Percentiles rank a stretch among this genome's conserved stretches.
phyloP scores from a whole-genome alignment of 2,329 filamentous ascomycete genomes.

The Conoideocrella luteorostrata region DNA sequence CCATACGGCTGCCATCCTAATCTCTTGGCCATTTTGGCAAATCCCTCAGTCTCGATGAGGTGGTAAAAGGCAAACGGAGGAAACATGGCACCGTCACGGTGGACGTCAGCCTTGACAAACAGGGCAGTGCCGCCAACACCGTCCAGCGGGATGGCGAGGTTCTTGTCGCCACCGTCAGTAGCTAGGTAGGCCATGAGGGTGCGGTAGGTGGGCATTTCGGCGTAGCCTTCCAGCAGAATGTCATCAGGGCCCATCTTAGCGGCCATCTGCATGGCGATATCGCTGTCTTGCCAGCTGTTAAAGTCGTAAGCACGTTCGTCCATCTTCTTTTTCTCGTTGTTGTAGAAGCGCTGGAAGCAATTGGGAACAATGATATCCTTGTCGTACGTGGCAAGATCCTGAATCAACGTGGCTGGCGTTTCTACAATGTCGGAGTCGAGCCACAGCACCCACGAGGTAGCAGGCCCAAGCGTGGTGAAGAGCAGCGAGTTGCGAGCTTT shows the following conservation, averaged over 20 bases:
- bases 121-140: slow-evolving; percentile 91
- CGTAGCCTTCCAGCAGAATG: slow-evolving; percentile 87
- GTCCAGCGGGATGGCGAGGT: slow-evolving; percentile 69
- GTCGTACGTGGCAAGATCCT: slow-evolving; percentile 82
- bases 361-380: slow-evolving; percentile 92
- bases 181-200: slow-evolving; percentile 83
- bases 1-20: slow-evolving; percentile 81
- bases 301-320: slow-evolving; percentile 86
- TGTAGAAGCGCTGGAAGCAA: slow-evolving; percentile 82
- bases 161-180: slow-evolving; percentile 47
- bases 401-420: slow-evolving; percentile 75
- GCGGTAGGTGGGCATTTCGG: slow-evolving; percentile 86
- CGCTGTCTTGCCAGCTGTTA: slow-evolving; percentile 95
- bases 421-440: slow-evolving; percentile 89
- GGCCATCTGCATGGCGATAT: slow-evolving; percentile 68
- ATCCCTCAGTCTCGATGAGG: slow-evolving; percentile 95
- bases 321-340: slow-evolving; percentile 60
- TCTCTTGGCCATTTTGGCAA: slow-evolving; percentile 91
- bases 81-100: slow-evolving; percentile 97
- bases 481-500: slow-evolving; percentile 89
- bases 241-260: slow-evolving; percentile 83
- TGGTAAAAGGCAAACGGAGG: slow-evolving; percentile 94
- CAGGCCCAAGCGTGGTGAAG: slow-evolving; percentile 87
- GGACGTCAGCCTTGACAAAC: slow-evolving; percentile 92
- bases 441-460: slow-evolving; percentile 95